Evolutionary conservation across 1,284 basidiomycete species (phyloP), one percentile per base, ranked within the genome.

Genomic region (Leccinum pallidistipes): DNA sequence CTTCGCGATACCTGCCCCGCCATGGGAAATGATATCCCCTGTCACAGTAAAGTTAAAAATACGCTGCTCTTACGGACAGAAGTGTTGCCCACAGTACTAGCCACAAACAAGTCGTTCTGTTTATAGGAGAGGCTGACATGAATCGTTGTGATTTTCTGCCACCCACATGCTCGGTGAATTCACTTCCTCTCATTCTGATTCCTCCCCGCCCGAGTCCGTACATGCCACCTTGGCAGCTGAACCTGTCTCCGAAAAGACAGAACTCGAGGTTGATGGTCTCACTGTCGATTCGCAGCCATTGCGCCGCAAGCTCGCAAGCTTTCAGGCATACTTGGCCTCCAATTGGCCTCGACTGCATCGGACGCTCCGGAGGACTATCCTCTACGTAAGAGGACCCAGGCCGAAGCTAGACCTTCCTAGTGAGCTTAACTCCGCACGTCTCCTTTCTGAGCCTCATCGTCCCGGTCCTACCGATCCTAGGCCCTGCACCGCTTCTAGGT

Each of bases 381-480:
- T 62, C 43, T 90, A 86, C 68, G 58, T 84, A 54, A 79, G 81
- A 66, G 88, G 89, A 7, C 88, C 88, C 0, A 73, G 81, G 55
- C 86, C 86, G 7, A 86, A 84, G 69, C 71, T 80, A 31, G 81
- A 85, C 65, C 70, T 90, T 47, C 76, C 82, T 10, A 34, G 66
- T 72, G 57, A 63, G 62, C 38, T 31, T n/a, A 56, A 12, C 43
- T n/a, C 10, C 55, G 12, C 24, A 24, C 54, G 16, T 29, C 27
- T 55, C 24, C 18, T 21, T 36, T 29, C 27, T 55, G 34, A 55
- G 36, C 61, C 65, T 65, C 53, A 50, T 49, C 49, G 18, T 21
- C 43, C 18, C 18, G 18, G 6, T 52, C 47, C 11, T 14, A 27
- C 14, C 1, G 38, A 45, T 57, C 27, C 49, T 64, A 89, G 88